Evolutionary conservation across 2,329 filamentous ascomycete species (phyloP).

Genomic region (Ophiosphaerella narmari): DNA sequence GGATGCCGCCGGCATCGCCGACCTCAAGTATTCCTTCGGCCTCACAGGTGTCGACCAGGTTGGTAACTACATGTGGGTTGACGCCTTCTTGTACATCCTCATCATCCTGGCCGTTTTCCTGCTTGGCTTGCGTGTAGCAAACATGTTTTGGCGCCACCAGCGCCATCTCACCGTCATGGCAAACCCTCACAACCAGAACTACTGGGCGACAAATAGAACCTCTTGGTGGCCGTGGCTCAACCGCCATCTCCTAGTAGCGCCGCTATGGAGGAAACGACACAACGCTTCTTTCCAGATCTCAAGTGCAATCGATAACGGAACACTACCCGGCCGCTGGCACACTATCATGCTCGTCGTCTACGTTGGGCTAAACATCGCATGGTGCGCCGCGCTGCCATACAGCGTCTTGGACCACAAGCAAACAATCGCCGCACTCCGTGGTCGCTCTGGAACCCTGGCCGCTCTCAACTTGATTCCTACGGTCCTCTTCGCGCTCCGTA

Average conservation of each 20-base stretch:
- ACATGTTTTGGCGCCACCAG: constrained; percentile 51
- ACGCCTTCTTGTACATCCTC: constrained; percentile 49
- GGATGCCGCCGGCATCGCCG: constrained; percentile 35
- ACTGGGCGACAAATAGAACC: constrained; percentile 53
- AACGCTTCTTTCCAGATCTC: constrained; percentile 75
- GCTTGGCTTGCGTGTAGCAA: constrained; percentile 48
- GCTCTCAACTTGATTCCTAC: constrained; percentile 91
- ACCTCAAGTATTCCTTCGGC: constrained; percentile 49
- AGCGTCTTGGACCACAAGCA: constrained; percentile 54
- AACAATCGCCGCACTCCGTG: constrained; percentile 80
- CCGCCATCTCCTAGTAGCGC: constrained; percentile 70
- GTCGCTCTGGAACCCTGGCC: constrained; percentile 81
- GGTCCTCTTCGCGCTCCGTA: constrained; percentile 84
- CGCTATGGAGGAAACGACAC: constrained; percentile 74
- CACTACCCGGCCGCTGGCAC: constrained; percentile 79
- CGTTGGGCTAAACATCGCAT: constrained; percentile 73
- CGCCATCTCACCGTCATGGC: constrained; percentile 53
- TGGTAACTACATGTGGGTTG: constrained; percentile 53
- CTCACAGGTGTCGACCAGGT: constrained; percentile 54
- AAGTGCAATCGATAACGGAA: constrained; percentile 71
- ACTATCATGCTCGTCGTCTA: constrained; percentile 70
- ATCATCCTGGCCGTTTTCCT: constrained; percentile 42
- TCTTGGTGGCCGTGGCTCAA: constrained; percentile 62
- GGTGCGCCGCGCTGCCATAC: constrained; percentile 72
- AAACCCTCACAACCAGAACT: constrained; percentile 47